Evolutionary conservation across 2,329 filamentous ascomycete species (phyloP), one percentile per base, ranked within the genome.

Genomic region (Rhytidhysteron rufulum): DNA sequence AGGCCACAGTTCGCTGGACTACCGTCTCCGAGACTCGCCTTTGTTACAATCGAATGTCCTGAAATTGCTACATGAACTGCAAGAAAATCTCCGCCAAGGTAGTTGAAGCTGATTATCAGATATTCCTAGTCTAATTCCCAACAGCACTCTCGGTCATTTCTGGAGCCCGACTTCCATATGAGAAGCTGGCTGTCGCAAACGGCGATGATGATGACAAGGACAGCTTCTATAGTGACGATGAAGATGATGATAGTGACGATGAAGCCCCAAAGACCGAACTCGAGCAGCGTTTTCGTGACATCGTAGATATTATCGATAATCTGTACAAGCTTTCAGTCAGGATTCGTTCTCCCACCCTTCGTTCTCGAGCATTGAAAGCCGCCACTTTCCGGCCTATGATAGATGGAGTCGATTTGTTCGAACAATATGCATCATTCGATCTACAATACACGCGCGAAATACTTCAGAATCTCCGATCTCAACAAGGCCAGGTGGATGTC

Each of bases 251-350:
- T 3, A 47, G 50, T 17, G 54, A 54, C 16, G 34, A 42, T 3
- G 48, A 39, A 5, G 41, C 43, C 13, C 50, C 57, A 4, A 60
- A 48, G 22, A 57, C 49, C 4, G 62, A 66, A 40, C 39, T 65
- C 20, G 52, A 51, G 6, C 60, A 63, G 52, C 57, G 63, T n/a
- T 62, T 62, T 36, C 44, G 45, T 19, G 63, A 66, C 11, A 41
- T 65, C n/a, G 41, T 62, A 4, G 63, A 66, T 32, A 63, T 65
- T 7, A 51, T 65, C 33, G 56, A 65, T 43, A 62, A 64, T 24
- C 50, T 65, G 3, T 66, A 66, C 44, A 64, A 61, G 34, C 50
- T 65, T 3, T 62, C 60, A 31, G 58, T 66, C 9, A 56, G 63
- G 18, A 66, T 66, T 34, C 52, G 63, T 32, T 56, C 53, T 5